Conservation (phyloP, 139 green algal species). For the Auxenochlorella pyrenoidosa region DNA sequence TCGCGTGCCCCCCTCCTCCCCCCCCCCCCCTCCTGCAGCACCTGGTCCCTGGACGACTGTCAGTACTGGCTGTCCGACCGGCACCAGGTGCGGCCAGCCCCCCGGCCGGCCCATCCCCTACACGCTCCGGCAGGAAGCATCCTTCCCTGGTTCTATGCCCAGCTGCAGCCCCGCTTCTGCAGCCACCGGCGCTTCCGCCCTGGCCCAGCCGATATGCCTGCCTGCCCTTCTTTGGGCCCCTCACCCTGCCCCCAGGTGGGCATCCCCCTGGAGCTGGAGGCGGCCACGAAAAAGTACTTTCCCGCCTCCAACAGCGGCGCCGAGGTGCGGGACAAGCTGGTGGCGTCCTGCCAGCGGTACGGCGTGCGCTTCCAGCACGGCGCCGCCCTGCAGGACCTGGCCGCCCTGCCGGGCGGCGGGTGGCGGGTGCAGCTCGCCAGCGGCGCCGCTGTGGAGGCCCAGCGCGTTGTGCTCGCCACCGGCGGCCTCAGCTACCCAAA, state of each 20-base stretch:
- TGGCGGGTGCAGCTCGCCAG: slow-evolving; percentile 20
- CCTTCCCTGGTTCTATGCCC: background rate
- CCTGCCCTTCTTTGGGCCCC: background rate
- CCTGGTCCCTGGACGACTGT: slow-evolving; percentile 79
- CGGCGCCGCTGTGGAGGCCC: slow-evolving; percentile 15
- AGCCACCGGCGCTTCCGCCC: too few species aligned
- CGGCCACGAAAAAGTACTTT: slow-evolving; percentile 85
- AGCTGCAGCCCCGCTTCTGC: too few species aligned
- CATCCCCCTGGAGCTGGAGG: slow-evolving; percentile 73
- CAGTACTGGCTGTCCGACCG: slow-evolving; percentile 69
- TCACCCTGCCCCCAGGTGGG: slow-evolving; percentile 48
- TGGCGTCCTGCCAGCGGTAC: slow-evolving; percentile 65
- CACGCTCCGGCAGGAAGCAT: background rate
- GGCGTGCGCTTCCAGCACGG: slow-evolving; percentile 57
- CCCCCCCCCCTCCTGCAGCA: background rate
- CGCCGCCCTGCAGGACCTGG: slow-evolving; percentile 56
- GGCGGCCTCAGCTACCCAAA: slow-evolving; percentile 86
- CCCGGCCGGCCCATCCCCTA: background rate
- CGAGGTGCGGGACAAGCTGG: slow-evolving; percentile 80
- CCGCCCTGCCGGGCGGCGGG: background rate
- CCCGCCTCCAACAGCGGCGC: slow-evolving; percentile 75
- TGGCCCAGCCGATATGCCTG: background rate
- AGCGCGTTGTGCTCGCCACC: slow-evolving; percentile 69
- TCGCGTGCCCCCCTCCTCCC: background rate
- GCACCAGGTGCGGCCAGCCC: slow-evolving; percentile 24